phyloP scores from a whole-genome alignment of 306 rosid genomes.

The Fragaria nilgerrensis region DNA sequence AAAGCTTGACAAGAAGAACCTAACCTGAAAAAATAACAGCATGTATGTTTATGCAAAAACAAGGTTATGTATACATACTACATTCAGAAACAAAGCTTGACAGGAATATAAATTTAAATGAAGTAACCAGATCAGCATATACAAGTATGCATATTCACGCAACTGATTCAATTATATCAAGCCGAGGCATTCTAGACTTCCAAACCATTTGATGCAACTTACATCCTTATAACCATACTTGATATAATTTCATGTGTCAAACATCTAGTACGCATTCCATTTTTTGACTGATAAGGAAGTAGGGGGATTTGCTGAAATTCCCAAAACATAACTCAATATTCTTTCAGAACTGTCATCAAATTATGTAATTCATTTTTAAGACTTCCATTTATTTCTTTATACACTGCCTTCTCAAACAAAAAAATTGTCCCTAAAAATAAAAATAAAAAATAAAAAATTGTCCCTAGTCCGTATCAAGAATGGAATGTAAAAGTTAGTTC shows the following conservation, averaged over 20 bases:
- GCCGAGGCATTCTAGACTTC: neutral
- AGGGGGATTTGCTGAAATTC: neutral
- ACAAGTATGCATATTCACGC: neutral
- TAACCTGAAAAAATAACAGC: constrained; percentile 31
- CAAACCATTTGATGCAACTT: neutral
- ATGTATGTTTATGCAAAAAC: constrained; percentile 1
- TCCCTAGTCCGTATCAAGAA: neutral
- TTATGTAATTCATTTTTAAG: no score
- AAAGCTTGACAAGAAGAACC: constrained; percentile 27
- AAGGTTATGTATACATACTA: neutral
- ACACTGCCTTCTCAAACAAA: neutral
- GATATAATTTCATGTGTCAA: neutral
- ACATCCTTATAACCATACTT: neutral
- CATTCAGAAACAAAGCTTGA: neutral
- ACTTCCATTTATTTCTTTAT: neutral
- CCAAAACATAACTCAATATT: neutral
- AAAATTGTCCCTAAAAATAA: neutral
- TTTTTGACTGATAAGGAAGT: neutral
- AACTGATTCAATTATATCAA: neutral
- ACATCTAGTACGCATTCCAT: neutral
- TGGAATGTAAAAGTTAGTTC: neutral
- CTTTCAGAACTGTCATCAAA: no score
- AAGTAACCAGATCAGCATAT: neutral
- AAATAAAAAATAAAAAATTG: no score
- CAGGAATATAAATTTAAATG: neutral